phyloP scores from a whole-genome alignment of 1,139 yeast genomes.

The Yamadazyma atlantica region DNA sequence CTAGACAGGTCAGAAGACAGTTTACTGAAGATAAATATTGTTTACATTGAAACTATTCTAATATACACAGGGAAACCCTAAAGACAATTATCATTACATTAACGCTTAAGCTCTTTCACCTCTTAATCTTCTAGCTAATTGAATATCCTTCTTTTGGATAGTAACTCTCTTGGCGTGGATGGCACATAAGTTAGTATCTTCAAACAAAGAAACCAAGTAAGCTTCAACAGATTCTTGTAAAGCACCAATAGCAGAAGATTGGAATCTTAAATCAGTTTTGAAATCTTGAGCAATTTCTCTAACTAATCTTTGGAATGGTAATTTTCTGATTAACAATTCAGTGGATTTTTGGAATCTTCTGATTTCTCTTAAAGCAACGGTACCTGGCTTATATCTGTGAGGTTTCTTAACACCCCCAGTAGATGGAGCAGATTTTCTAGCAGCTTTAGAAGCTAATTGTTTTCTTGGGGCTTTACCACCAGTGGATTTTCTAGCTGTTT shows the following conservation, averaged over 20 bases:
- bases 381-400: slow-evolving; percentile 99
- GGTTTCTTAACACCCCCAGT: slow-evolving; percentile 99
- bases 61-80: slow-evolving; percentile 6
- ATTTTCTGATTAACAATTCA: slow-evolving; percentile 93
- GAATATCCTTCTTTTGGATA: slow-evolving; percentile 98
- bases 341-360: slow-evolving; percentile 99
- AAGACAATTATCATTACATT: not conserved
- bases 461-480: slow-evolving; percentile 99
- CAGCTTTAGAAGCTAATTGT: slow-evolving; percentile 98
- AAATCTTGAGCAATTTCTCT: slow-evolving; percentile 98
- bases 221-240: slow-evolving; percentile 99
- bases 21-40: not conserved
- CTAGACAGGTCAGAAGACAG: too few species aligned
- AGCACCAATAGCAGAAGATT: slow-evolving; percentile 98
- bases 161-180: slow-evolving; percentile 99
- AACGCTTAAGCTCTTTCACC: slow-evolving; percentile 78
- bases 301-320: slow-evolving; percentile 98
- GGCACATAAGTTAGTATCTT: slow-evolving; percentile 98
- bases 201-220: slow-evolving; percentile 84
- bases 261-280: slow-evolving; percentile 98
- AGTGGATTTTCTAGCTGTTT: slow-evolving; percentile 97
- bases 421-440: slow-evolving; percentile 97
- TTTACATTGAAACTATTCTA: slow-evolving; percentile 3
- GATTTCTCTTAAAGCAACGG: slow-evolving; percentile 98
- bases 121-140: slow-evolving; percentile 98